Evolutionary conservation across 1,284 basidiomycete genomes (phyloP), one percentile per base, ranked within the genome.

Genomic region (Porodaedalea pini): DNA sequence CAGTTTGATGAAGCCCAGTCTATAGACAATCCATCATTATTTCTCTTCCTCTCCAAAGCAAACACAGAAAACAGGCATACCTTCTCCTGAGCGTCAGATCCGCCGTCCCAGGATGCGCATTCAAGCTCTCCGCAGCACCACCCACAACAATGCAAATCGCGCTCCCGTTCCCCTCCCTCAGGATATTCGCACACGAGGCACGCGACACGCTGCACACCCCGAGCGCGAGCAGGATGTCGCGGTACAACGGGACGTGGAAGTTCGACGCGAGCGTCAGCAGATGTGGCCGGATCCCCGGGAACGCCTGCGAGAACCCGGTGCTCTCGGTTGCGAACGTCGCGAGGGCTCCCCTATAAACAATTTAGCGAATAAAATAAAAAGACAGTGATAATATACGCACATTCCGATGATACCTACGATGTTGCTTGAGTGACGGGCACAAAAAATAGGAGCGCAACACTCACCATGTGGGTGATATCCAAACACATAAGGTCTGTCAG

Each of bases 121-220:
- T 89, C 65, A 99, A 73, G 68, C 90, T 93, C 76, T 99, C 97
- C 5, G 94, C 88, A 0, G 97, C 97, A 11, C 96, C 97, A 2
- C 96, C 96, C 0, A 99, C 90, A 1, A 99, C 96, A 60, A 99
- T 99, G 2, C 91, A 91, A 66, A 98, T 94, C 0, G 92, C 84
- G 39, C 77, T 76, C 1, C 86, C 85, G 0, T 86, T 78, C 10
- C 92, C 92, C 54, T 78, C 68, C 62, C 81, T 79, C 10, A 99
- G 77, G 57, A 98, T 96, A 68, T 92, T 92, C 47, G 88, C 87
- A 72, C 96, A 99, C 1, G 92, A 91, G 50, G 80, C 73, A 70
- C 92, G 95, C 64, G 90, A 92, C 17, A 99, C 97, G 54, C 92
- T 95, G 71, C 90, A 92, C 52, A 98, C 83, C 10, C 96, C 96